Evolutionary conservation across 805 yeast species (phyloP), one percentile per base, ranked within the genome.

Genomic region (Yamadazyma scolyti): DNA sequence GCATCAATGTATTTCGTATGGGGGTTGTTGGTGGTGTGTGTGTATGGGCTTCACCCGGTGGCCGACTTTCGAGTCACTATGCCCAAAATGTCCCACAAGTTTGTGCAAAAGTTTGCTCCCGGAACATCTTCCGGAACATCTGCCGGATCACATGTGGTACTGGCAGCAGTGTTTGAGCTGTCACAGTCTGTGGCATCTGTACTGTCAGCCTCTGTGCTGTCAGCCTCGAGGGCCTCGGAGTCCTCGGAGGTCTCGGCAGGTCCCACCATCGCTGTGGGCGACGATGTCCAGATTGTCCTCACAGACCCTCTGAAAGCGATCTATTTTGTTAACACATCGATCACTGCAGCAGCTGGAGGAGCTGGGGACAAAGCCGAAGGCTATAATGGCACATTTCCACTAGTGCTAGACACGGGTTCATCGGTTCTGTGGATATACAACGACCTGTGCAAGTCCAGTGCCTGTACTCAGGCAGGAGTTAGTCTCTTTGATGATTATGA

Each of bases 381-480:
- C 17, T 48, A 50, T 24, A 43, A 59, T n/a, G 48, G 49, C n/a
- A 56, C 56, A 19, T 75, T 67, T 42, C 73, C 74, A 4, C 54
- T 79, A 23, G 61, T 79, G 12, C 54, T 79, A 11, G 86, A 79
- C 50, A 79, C 86, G 0, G 85, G 82, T 5, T 75, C 82, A 16
- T 77, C 78, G 11, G 71, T 77, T 35, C 48, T 77, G 2, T 79
- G 86, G 86, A 64, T 79, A 3, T 77, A 75, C 47, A 77, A 74
- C 28, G 49, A 61, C 1, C 52, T 67, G 22, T 79, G 85, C 55
- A 50, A 56, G 1, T 64, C 44, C 4, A 36, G 42, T 7, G 60
- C 73, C 1, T 79, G 84, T 43, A 30, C 47, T 2, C 46, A 46
- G 20, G 47, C 57, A 18, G 38, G 45, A 5, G 37, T 60, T 15